Evolutionary conservation across 2,329 filamentous ascomycete species (phyloP), one percentile per base, ranked within the genome.

Genomic region (Aspergillus glaucus): DNA sequence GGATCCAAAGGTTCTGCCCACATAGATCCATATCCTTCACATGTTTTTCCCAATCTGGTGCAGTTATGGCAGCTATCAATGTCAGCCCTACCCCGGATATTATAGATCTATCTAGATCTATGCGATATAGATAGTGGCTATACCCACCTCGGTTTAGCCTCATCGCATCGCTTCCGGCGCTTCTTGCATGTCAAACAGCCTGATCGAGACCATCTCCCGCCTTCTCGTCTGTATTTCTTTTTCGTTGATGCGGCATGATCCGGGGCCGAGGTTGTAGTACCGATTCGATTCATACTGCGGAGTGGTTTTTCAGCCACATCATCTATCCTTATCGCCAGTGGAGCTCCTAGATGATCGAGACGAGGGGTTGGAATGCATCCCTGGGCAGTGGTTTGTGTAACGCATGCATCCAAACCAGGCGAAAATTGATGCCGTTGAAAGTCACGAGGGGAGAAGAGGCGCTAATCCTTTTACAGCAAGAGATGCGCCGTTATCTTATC

Each of bases 151-250:
- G 67, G 67, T 47, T 68, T 69, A 19, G 62, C 52, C 54, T 69
- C 66, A 50, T 70, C 67, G 34, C 67, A 70, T 34, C 63, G 61
- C 51, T 70, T 70, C 26, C 66, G 61, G 34, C 67, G 62, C 47
- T 56, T 63, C 48, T 70, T 70, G 53, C 67, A 70, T 3, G 67
- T 70, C n/a, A 69, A 47, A 43, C 67, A 70, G n/a, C 66, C 67
- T 2, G 66, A 68, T 10, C 67, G 65, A 53, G 64, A 66, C 67
- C 67, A 70, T 49, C 58, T 59, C 6, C 56, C 59, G 15, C 64
- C 61, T n/a, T 58, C 59, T 47, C 53, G 55, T 45, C 60, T 59
- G 47, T 49, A 49, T 43, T 59, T 59, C 42, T 59, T 63, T 17
- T 49, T 53, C 15, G 41, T 15, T 28, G 21, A 14, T 6, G 24